Evolutionary conservation across 2,329 filamentous ascomycete species (phyloP), one percentile per base, ranked within the genome.

Genomic region (Xylaria sp.): DNA sequence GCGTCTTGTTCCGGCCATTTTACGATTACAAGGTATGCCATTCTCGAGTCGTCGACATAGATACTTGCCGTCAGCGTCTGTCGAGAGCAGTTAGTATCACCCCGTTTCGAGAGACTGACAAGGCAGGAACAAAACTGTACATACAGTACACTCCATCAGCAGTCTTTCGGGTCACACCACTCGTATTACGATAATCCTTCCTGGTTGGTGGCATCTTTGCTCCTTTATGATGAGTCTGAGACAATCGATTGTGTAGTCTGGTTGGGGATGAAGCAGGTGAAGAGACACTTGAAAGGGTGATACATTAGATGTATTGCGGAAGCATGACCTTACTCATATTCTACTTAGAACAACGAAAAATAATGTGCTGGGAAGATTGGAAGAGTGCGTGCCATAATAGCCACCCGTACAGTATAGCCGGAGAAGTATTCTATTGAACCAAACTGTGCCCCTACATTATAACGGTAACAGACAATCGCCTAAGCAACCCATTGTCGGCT

Each of bases 31-130:
- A 5, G 19, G 43, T 12, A 3, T 23, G n/a, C 55, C 60, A 25
- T 60, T 45, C 21, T 40, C 12, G 37, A 50, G 8, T 14, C 42
- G 47, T 12, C 23, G 35, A 45, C 60, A 60, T 1, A 43, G 15
- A 19, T 55, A 63, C 38, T 23, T 63, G 5, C 60, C 60, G 17
- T 63, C 17, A 2, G 8, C 19, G n/a, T 63, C 60, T 63, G 38
- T 23, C 15, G 37, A 9, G 4, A 21, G 2, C 2, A 38, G 14
- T 59, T 50, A 59, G 50, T 38, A 17, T 11, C n/a, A 17, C 21
- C 5, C 12, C 17, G 4, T 8, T 23, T 3, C 19, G 3, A 12
- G 40, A 51, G 31, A 28, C 1, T 3, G 3, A n/a, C 14, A 4
- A 14, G 25, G 2, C 9, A 2, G 8, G 6, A 15, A 28, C 19